These are phyloP conservation scores for Paramecium caudatum DNA, from an alignment of 73 alveolate species.

Conservation along the genomic window DNA sequence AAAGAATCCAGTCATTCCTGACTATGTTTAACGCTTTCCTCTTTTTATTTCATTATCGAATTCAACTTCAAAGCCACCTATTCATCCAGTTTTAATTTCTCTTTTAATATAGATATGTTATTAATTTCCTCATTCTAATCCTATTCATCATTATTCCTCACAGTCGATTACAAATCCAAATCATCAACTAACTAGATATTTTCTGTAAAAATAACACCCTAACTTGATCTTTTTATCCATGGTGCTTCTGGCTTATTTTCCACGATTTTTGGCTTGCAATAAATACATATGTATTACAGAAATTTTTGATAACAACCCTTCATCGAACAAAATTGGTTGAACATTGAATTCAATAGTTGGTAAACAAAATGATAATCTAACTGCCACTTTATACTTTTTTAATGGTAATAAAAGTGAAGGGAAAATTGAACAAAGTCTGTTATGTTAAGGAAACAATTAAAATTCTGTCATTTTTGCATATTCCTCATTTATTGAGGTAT, in stretches of 20 bases:
- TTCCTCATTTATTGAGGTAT: not conserved
- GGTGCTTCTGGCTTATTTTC: slow-evolving; percentile 81
- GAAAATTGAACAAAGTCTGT: slow-evolving; percentile 32
- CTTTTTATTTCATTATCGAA: slow-evolving; percentile 17
- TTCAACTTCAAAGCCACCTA: slow-evolving; percentile 10
- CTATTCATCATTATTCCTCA: not conserved
- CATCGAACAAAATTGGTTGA: slow-evolving; percentile 58
- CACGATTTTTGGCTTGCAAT: slow-evolving; percentile 57
- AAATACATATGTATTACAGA: not conserved
- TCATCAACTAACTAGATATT: slow-evolving; percentile 73
- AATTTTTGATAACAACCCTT: slow-evolving; percentile 27
- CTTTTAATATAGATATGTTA: not conserved
- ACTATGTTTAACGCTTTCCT: too few relatives aligned
- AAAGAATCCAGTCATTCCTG: too few relatives aligned
- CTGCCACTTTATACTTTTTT: slow-evolving; percentile 12
- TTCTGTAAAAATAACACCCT: slow-evolving; percentile 76
- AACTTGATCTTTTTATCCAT: slow-evolving; percentile 76
- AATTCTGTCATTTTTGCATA: not conserved
- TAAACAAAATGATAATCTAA: slow-evolving; percentile 63
- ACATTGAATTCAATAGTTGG: slow-evolving; percentile 60
- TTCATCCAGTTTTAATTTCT: slow-evolving; percentile 12
- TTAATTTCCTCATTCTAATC: not conserved
- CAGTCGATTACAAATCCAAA: slow-evolving; percentile 60
- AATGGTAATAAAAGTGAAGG: not conserved
- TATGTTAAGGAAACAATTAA: not conserved